A percentile compares a stretch with the other conserved stretches of the same genome.
Conservation (phyloP, 2,329 filamentous ascomycete species). For the Beauveria australis region DNA sequence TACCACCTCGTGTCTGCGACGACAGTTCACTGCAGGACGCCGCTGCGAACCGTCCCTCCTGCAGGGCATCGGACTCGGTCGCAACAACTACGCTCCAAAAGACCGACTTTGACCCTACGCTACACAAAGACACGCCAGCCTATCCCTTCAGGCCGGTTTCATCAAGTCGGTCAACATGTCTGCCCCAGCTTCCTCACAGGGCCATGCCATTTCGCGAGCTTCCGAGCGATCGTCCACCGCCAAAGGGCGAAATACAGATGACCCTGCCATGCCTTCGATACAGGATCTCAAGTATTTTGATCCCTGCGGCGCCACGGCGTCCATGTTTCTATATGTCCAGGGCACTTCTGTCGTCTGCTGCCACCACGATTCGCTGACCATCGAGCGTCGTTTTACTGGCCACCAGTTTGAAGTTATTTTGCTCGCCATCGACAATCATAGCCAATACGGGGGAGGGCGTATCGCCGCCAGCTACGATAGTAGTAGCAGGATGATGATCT, state of each 20-base stretch:
- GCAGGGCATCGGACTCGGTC: conserved; percentile 15
- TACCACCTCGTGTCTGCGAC: conserved; percentile 14
- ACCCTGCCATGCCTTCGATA: conserved; percentile 40
- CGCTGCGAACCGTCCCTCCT: conserved; percentile 16
- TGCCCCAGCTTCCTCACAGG: conserved; percentile 45
- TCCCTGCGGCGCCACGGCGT: conserved; percentile 82
- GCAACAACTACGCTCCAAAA: not conserved
- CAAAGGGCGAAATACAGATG: conserved; percentile 29
- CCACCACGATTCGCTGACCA: conserved; percentile 84
- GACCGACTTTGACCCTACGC: conserved; percentile 13
- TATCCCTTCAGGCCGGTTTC: conserved; percentile 9
- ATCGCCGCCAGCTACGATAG: conserved; percentile 89
- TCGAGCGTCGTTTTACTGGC: conserved; percentile 77
- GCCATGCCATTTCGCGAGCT: conserved; percentile 51
- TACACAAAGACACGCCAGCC: not conserved
- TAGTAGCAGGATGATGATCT: conserved; percentile 87
- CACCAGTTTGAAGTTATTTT: conserved; percentile 79
- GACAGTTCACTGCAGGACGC: conserved; percentile 16
- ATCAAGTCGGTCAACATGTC: conserved; percentile 47
- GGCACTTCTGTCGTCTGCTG: conserved; percentile 75
- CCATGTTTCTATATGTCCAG: conserved; percentile 83
- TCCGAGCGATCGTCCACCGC: conserved; percentile 47
- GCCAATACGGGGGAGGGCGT: conserved; percentile 74
- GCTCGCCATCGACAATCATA: conserved; percentile 84
- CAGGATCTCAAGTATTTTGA: conserved; percentile 57